Base-by-base conservation (phyloP, 2,329 filamentous ascomycete genomes). In the Samsoniella hepiali region DNA sequence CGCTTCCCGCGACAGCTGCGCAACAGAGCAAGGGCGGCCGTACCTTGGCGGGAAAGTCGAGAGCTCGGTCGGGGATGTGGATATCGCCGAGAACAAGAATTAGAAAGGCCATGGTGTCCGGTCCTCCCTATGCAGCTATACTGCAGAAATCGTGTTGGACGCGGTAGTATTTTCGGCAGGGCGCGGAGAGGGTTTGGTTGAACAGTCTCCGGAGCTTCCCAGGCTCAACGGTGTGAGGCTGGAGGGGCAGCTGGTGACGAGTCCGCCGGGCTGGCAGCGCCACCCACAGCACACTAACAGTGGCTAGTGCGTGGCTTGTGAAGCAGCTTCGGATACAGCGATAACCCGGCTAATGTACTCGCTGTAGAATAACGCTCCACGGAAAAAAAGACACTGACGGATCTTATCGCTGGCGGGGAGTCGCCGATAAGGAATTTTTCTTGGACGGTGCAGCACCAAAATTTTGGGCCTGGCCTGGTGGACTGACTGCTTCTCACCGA, bases 71-170 rank as follows among this genome's bases (percentile, higher is more conserved):
- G 71, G 93, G 93, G 78, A 97, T 96, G 81, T 96, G 93, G 62
- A 97, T 86, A 80, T 97, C 93, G 76, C 92, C 92, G 70, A 97
- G 91, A 73, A 95, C 91, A 74, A 97, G 86, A 74, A 96, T 93
- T 69, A 97, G 84, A 78, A 94, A 91, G 68, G 92, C 91, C 81
- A 94, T 92, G 82, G 87, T 55, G 45, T 44, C 17, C 42, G 8
- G 32, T 50, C 42, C 42, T 62, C 60, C 50, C 50, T 89, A 71
- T 64, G 62, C 42, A 55, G 58, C 51, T 53, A 29, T 13, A 31
- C 38, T 42, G 56, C 50, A 47, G 22, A 9, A 51, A 42, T 56
- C 51, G 32, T 32, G 32, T 66, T 22, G 22, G 67, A 65, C 59
- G 54, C 69, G 65, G 66, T 68, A 67, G 57, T 42, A 58, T 61